Base-by-base conservation (phyloP, 225 moss, liverwort and hornwort genomes). In the Physcomitrium patens region DNA sequence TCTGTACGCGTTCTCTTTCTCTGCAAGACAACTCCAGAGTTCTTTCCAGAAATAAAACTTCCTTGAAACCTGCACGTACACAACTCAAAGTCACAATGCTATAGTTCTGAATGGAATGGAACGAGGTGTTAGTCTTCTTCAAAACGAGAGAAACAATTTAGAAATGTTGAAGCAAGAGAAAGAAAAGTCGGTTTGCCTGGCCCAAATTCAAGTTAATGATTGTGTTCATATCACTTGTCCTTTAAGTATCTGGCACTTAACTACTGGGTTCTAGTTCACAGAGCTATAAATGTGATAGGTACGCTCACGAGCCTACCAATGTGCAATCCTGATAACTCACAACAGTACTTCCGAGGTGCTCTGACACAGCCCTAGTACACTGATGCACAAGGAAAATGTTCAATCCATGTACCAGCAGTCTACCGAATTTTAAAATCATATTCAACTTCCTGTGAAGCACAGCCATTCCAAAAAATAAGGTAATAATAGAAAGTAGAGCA, bases 51-150 rank as follows among this genome's bases (percentile, higher is more conserved):
- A 46, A 70, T 23, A 26, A 58, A 26, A 45, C 57, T 62, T 63
- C 60, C 63, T 11, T 67, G 0, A 60, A 77, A 71, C 63, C 87
- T 87, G 71, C 71, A 72, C 63, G 71, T 8, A 19, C 73, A 49
- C 65, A 16, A 64, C 41, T 53, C 20, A 22, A 46, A 43, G 53
- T 68, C 17, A 52, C 43, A 24, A 53, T 47, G 28, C 53, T 20
- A n/a, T n/a, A 17, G 63, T 17, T 69, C 51, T 51, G 4, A 75
- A 68, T 51, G 76, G 23, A 72, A 68, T 17, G 7, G 41, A 65
- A 69, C 63, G 59, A 59, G 28, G 37, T 51, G 60, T 12, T 73
- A n/a, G 11, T 45, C 18, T 73, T 72, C 53, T 26, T 26, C 55
- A 10, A 16, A 69, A 41, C 46, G 65, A 42, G 17, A 67, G 7